A percentile compares a stretch with the other conserved stretches of the same genome.
Evolutionary conservation across 106 monocot genomes (phyloP).

Genomic region (Dendrobium nobile): DNA sequence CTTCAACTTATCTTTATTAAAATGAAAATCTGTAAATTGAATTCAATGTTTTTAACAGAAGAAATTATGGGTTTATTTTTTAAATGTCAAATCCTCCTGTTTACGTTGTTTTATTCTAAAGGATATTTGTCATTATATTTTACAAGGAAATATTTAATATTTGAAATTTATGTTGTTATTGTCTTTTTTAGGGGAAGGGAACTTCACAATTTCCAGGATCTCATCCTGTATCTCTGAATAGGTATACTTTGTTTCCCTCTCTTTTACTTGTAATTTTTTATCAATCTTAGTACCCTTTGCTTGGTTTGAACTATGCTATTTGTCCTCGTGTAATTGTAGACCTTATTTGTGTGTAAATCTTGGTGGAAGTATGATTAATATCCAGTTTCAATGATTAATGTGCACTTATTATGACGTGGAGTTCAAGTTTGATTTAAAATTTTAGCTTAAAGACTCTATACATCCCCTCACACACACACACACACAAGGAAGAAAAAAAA

Average conservation of each 20-base stretch:
- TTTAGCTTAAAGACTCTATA: neutral
- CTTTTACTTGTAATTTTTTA: neutral
- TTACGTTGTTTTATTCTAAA: neutral
- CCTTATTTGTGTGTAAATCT: neutral
- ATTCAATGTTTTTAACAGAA: neutral
- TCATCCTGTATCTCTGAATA: conserved; percentile 73
- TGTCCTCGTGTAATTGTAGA: neutral
- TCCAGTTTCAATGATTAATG: neutral
- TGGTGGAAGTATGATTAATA: neutral
- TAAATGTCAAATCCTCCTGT: neutral
- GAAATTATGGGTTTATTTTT: neutral
- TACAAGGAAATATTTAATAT: neutral
- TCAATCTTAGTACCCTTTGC: neutral
- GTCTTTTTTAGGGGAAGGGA: conserved; percentile 29
- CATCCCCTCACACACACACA: too few relatives aligned
- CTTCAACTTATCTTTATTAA: neutral
- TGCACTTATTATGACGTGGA: neutral
- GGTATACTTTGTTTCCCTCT: conserved; percentile 18
- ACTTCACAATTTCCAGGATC: conserved; percentile 69
- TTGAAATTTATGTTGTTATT: conserved; percentile 8
- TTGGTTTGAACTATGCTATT: neutral
- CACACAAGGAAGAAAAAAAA: neutral
- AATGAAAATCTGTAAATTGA: neutral
- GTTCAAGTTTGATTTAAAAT: neutral
- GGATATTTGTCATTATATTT: neutral